Conservation (phyloP, 2,329 filamentous ascomycete genomes). For the Penicillium sp. region DNA sequence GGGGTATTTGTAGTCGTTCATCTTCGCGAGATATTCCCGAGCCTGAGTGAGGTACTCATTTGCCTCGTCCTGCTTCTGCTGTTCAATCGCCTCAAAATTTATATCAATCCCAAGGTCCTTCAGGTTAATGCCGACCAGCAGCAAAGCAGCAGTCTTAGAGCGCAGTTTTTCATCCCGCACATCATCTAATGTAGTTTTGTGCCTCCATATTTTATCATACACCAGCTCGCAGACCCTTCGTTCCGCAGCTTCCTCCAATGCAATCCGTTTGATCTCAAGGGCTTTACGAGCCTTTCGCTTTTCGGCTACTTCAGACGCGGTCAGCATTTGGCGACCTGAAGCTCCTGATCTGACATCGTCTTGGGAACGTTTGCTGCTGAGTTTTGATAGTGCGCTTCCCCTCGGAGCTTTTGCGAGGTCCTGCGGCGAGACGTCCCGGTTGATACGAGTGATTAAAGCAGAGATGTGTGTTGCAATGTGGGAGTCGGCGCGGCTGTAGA, state of each 20-base stretch:
- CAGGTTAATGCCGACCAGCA: conserved; percentile 85
- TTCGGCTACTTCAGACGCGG: conserved; percentile 75
- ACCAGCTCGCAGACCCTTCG: conserved; percentile 77
- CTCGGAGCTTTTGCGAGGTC: conserved; percentile 56
- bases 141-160: conserved; percentile 85
- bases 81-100: conserved; percentile 52
- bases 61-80: conserved; percentile 63
- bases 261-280: conserved; percentile 70
- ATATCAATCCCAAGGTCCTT: conserved; percentile 78
- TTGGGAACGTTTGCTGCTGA: conserved; percentile 43
- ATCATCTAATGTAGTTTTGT: conserved; percentile 87
- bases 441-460: conserved; percentile 69
- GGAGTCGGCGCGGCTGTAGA: conserved; percentile 74
- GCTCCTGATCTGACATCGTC: conserved; percentile 38
- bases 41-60: conserved; percentile 68
- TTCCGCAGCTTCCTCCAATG: conserved; percentile 89
- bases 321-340: conserved; percentile 80
- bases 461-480: conserved; percentile 86
- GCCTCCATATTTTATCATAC: conserved; percentile 85
- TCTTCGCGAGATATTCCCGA: conserved; percentile 66
- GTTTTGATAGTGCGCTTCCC: conserved; percentile 54
- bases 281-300: conserved; percentile 72
- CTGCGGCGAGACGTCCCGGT: conserved; percentile 61
- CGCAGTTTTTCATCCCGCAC: conserved; percentile 90
- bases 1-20: conserved; percentile 84